Base-by-base conservation (phyloP, 768 basidiomycete genomes). In the Coprinopsis marcescibilis region DNA sequence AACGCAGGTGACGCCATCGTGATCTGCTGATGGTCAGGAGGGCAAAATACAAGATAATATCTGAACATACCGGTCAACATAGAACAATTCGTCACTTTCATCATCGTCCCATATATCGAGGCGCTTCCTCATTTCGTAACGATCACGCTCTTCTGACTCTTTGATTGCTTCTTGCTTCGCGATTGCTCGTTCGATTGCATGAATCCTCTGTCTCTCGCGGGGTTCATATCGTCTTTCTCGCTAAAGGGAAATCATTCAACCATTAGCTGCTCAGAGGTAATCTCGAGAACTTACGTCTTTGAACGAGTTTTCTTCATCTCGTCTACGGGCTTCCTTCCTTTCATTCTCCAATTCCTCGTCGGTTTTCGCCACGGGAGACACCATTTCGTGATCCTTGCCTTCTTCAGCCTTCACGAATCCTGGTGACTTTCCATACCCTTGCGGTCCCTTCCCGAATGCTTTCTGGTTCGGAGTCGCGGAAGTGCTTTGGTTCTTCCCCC, bases 211-310 rank as follows among this genome's bases (percentile, higher is more conserved):
- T 23, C 92, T 77, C 63, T 99, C 96, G 47, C 91, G 76, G 8
- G 83, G 82, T 56, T 98, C 95, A 38, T 94, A 93, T n/a, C 89
- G 80, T 6, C 93, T 81, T 62, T 98, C 94, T 37, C 92, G 83
- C 92, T 98, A 53, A n/a, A n/a, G n/a, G n/a, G n/a, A n/a, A n/a
- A n/a, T n/a, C n/a, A n/a, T n/a, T n/a, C n/a, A n/a, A n/a, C n/a
- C n/a, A n/a, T n/a, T n/a, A n/a, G n/a, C n/a, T n/a, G n/a, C n/a
- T n/a, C n/a, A n/a, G n/a, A n/a, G n/a, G n/a, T n/a, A n/a, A n/a
- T n/a, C n/a, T n/a, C n/a, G 25, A 21, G 35, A 13, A 79, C 86
- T 66, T 60, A 92, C 94, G 65, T 92, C 91, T 61, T 82, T 73
- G 64, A 90, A 90, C 3, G 89, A 87, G 32, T 80, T 72, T 48